Conservation (phyloP, 2,329 filamentous ascomycete species). For the Aspergillus intermedius region DNA sequence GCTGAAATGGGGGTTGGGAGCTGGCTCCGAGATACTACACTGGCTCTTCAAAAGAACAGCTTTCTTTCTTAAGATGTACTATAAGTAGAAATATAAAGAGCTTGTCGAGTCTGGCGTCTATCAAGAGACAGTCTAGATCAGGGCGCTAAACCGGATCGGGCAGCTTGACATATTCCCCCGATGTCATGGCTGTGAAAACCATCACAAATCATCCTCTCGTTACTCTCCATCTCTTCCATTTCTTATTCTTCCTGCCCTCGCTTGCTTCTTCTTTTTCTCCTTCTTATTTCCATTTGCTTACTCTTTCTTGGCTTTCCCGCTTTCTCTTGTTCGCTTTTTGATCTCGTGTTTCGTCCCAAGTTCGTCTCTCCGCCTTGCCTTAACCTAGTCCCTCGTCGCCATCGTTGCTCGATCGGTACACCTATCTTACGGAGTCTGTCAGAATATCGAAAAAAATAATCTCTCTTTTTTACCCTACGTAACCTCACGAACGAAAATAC, state of each 20-base stretch:
- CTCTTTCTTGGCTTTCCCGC: background rate
- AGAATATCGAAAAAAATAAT: background rate
- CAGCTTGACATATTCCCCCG: constrained; percentile 20
- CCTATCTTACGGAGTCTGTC: constrained; percentile 6
- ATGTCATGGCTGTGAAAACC: constrained; percentile 21
- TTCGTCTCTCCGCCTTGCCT: constrained; percentile 4
- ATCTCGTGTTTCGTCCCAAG: constrained; percentile 5
- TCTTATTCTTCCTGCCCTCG: background rate
- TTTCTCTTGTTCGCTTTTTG: constrained; percentile 11
- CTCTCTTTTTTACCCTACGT: too few species aligned
- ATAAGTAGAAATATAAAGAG: too few species aligned
- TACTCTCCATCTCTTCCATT: constrained; percentile 5
- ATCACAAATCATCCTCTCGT: constrained; percentile 7
- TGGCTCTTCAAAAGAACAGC: too few species aligned
- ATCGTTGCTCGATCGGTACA: constrained; percentile 12
- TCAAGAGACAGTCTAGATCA: background rate
- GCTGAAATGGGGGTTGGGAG: too few species aligned
- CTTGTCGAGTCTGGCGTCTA: too few species aligned
- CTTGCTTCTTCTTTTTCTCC: constrained; percentile 4
- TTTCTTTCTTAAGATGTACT: too few species aligned
- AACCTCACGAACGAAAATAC: too few species aligned
- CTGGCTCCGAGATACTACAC: too few species aligned
- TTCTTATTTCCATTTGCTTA: constrained; percentile 5
- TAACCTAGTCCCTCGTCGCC: constrained; percentile 18
- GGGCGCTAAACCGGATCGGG: constrained; percentile 18